Base-by-base conservation (phyloP, 78 protist species). In the Tieghemostelium lacteum region DNA sequence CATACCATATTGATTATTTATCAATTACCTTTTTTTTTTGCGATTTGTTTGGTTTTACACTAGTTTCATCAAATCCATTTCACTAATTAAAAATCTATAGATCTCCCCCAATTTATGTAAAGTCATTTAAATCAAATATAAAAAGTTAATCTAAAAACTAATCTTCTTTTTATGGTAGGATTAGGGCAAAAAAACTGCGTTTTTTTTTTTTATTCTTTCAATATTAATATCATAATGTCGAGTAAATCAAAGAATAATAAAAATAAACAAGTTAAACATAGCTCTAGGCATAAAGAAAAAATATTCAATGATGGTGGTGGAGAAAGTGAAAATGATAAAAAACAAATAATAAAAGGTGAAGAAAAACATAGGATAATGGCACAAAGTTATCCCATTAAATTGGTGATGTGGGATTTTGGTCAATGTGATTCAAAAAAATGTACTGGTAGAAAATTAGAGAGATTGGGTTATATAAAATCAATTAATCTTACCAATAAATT, bases 341-440 rank as follows among this genome's bases (percentile, higher is more conserved):
- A 61, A 49, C n/a, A n/a, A n/a, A n/a, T n/a, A n/a, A 36, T 65
- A 28, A 83, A 69, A n/a, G 88, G 88, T 78, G 89, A 83, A 45
- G 89, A 83, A 36, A 83, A 50, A 69, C 89, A 83, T 45, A 37
- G 89, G 33, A 69, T 83, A 22, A 29, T 69, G 29, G 77, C 78
- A 29, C 33, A 39, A 58, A 29, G 65, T 16, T 83, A 57, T 17
- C 89, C 89, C 22, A 66, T 83, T 58, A 83, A 69, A 34, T 58
- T 83, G 31, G 64, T 60, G 1, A 83, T 83, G 89, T 83, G 89
- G 89, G 89, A 97, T 61, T 97, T 96, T 54, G 93, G 85, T 65
- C 99, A 98, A 67, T 96, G 98, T 57, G 99, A 98, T 55, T 57
- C 97, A 17, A 75, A 88, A 58, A 72, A 94, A 16, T 96, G 98